phyloP scores from a whole-genome alignment of 2,329 filamentous ascomycete genomes.

The Camptophora hylomeconis region DNA sequence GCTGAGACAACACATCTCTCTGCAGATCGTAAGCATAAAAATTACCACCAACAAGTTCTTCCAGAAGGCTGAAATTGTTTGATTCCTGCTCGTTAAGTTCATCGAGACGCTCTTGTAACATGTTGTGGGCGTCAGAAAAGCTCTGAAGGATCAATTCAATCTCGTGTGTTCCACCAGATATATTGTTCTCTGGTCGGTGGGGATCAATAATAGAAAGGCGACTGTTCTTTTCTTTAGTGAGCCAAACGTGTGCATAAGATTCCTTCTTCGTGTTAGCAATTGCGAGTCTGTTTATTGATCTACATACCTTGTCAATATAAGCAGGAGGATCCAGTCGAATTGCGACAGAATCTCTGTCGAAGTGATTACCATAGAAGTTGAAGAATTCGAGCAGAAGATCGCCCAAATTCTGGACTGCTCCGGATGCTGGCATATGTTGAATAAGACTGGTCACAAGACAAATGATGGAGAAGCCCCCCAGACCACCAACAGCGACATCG shows the following conservation, averaged over 20 bases:
- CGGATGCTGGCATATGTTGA: slow-evolving; percentile 61
- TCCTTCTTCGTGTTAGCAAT: too few relatives aligned
- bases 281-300: not conserved
- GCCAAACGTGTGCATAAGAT: too few relatives aligned
- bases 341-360: slow-evolving; percentile 56
- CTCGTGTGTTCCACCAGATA: slow-evolving; percentile 71
- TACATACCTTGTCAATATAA: slow-evolving; percentile 59
- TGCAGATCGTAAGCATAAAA: slow-evolving; percentile 63
- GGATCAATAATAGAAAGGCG: slow-evolving; percentile 85
- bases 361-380: slow-evolving; percentile 73
- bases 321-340: slow-evolving; percentile 65
- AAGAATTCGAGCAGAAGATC: slow-evolving; percentile 78
- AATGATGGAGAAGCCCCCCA: slow-evolving; percentile 88
- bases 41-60: slow-evolving; percentile 60
- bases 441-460: slow-evolving; percentile 86
- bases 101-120: slow-evolving; percentile 45
- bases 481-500: slow-evolving; percentile 78
- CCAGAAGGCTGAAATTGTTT: slow-evolving; percentile 47
- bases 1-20: slow-evolving; percentile 46
- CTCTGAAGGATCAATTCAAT: slow-evolving; percentile 52
- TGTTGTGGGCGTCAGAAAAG: slow-evolving; percentile 53
- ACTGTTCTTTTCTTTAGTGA: slow-evolving; percentile 41
- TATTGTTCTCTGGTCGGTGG: slow-evolving; percentile 73
- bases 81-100: slow-evolving; percentile 14
- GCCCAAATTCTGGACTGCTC: slow-evolving; percentile 58